A percentile compares a stretch with the other conserved stretches of the same genome.
phyloP scores from a whole-genome alignment of 2,329 filamentous ascomycete genomes.

The Alternaria panax region DNA sequence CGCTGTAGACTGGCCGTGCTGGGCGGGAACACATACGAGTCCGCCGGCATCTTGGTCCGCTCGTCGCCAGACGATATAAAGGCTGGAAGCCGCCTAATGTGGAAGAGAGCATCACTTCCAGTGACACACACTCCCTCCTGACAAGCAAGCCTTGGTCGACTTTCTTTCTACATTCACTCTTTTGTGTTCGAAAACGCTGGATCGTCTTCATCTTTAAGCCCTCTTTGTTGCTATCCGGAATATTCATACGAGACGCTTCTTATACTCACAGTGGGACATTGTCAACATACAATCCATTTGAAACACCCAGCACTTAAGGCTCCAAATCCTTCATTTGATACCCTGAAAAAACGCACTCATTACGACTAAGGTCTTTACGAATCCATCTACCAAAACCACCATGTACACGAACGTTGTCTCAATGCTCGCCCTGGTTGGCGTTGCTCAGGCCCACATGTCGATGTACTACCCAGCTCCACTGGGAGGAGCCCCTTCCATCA shows the following conservation, averaged over 20 bases:
- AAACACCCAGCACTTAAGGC: conserved; percentile 19
- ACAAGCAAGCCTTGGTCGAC: conserved; percentile 44
- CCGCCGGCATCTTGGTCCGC: conserved; percentile 19
- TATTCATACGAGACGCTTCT: conserved; percentile 8
- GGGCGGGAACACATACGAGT: conserved; percentile 25
- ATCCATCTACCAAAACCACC: conserved; percentile 7
- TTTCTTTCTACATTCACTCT: conserved; percentile 42
- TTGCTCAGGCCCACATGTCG: conserved; percentile 52
- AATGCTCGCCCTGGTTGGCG: conserved; percentile 38
- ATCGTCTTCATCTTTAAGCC: conserved; percentile 38
- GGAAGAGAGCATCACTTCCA: conserved; percentile 32
- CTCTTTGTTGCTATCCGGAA: conserved; percentile 25
- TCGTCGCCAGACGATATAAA: conserved; percentile 27
- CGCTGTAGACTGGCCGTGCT: conserved; percentile 30
- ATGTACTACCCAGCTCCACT: conserved; percentile 54
- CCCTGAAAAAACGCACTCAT: conserved; percentile 9
- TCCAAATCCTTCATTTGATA: conserved; percentile 19
- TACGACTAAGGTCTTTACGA: conserved; percentile 17
- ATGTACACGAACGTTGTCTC: conserved; percentile 41
- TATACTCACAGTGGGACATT: conserved; percentile 17
- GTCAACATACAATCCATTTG: conserved; percentile 22
- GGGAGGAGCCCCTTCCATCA: conserved; percentile 55
- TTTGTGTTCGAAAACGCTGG: conserved; percentile 41
- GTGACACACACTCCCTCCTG: conserved; percentile 36
- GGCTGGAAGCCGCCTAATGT: conserved; percentile 24